Evolutionary conservation across 495 filamentous ascomycete genomes (phyloP).

Genomic region (Penicillium macrosclerotiorum): DNA sequence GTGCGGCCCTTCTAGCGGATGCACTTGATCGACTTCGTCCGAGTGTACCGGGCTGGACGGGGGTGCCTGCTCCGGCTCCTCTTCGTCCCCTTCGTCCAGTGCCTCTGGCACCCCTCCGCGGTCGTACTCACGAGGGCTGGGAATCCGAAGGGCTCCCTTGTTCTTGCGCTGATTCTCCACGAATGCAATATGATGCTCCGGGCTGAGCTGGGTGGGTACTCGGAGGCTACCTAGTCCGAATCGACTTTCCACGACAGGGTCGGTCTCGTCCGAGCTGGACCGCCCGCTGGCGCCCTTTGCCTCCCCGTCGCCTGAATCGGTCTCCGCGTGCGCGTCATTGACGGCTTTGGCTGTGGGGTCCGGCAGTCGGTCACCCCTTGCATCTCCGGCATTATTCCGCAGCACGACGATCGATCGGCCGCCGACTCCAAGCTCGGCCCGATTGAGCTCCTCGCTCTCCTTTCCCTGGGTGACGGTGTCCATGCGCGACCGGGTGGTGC

Average conservation of each 20-base stretch:
- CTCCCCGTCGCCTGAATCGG: slow-evolving; percentile 24
- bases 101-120: slow-evolving; percentile 67
- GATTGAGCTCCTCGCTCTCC: slow-evolving; percentile 40
- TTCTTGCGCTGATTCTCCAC: slow-evolving; percentile 80
- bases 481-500: slow-evolving; percentile 54
- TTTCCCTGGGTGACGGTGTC: slow-evolving; percentile 55
- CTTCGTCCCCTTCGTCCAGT: slow-evolving; percentile 51
- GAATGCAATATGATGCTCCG: slow-evolving; percentile 82
- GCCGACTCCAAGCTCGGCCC: slow-evolving; percentile 66
- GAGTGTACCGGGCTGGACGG: slow-evolving; percentile 18
- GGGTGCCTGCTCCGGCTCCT: slow-evolving; percentile 17
- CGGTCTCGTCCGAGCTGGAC: slow-evolving; percentile 18
- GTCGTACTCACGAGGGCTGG: slow-evolving; percentile 83
- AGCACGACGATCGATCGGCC: slow-evolving; percentile 73
- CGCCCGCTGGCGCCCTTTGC: slow-evolving; percentile 13
- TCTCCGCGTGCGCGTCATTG: slow-evolving; percentile 17
- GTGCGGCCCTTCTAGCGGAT: slow-evolving; percentile 45
- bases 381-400: slow-evolving; percentile 45
- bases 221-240: slow-evolving; percentile 33
- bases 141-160: slow-evolving; percentile 74
- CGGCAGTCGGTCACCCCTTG: slow-evolving; percentile 22
- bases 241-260: slow-evolving; percentile 6
- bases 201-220: slow-evolving; percentile 52
- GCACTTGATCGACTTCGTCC: slow-evolving; percentile 24
- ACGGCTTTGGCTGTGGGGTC: slow-evolving; percentile 17